phyloP scores from a whole-genome alignment of 1,139 yeast genomes.

The Pichia sp. region DNA sequence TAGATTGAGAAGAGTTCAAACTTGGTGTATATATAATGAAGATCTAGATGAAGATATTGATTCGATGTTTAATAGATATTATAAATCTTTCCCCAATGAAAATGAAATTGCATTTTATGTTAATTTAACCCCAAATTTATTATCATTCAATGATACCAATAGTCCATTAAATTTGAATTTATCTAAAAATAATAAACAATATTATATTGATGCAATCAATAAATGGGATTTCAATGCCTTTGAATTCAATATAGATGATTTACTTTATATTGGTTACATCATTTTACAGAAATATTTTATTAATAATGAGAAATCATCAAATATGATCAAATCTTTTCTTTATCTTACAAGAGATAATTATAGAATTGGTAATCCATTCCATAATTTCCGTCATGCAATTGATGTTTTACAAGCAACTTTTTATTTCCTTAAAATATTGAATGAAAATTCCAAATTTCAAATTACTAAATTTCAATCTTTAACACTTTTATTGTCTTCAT shows the following conservation, averaged over 20 bases:
- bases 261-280: slow-evolving; percentile 51
- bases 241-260: slow-evolving; percentile 58
- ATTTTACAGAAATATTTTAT: slow-evolving; percentile 41
- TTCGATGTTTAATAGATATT: slow-evolving; percentile 15
- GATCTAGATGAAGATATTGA: slow-evolving; percentile 15
- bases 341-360: slow-evolving; percentile 68
- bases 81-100: not conserved
- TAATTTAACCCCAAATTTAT: slow-evolving; percentile 2
- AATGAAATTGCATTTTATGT: slow-evolving; percentile 6
- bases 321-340: slow-evolving; percentile 32
- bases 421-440: slow-evolving; percentile 46
- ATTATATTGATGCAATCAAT: slow-evolving; percentile 27
- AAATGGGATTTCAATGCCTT: slow-evolving; percentile 62
- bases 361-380: slow-evolving; percentile 81
- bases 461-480: slow-evolving; percentile 14
- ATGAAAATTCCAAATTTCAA: slow-evolving; percentile 13
- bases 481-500: slow-evolving; percentile 67
- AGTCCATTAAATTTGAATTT: not conserved
- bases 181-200: slow-evolving; percentile 8
- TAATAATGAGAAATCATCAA: not conserved
- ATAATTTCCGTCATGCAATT: slow-evolving; percentile 90
- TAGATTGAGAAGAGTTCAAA: slow-evolving; percentile 42
- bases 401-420: slow-evolving; percentile 92
- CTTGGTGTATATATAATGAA: slow-evolving; percentile 46
- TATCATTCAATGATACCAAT: slow-evolving; percentile 1